A percentile compares a stretch with the other conserved stretches of the same genome.
Evolutionary conservation across 352 stramenopile species (phyloP).

Genomic region (Globisporangium cederbergense): DNA sequence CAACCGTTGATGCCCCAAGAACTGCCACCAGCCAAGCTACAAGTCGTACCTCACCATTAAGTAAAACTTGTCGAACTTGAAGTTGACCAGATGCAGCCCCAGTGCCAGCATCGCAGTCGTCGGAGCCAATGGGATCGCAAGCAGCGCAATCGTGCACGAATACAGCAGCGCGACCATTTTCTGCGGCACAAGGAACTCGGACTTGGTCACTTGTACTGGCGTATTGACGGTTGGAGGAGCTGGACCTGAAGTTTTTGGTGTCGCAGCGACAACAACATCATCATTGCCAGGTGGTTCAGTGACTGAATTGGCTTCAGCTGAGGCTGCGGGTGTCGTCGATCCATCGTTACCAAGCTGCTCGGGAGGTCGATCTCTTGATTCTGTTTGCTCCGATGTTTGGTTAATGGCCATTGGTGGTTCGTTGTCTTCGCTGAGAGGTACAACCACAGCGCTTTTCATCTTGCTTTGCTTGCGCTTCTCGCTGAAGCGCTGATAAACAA

Average conservation of each 20-base stretch:
- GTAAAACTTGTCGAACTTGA: slow-evolving; percentile 82
- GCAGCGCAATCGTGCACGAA: slow-evolving; percentile 65
- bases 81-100: slow-evolving; percentile 61
- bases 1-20: background rate
- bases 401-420: background rate
- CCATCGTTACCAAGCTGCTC: too few species aligned
- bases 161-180: slow-evolving; percentile 85
- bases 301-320: background rate
- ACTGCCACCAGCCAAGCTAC: background rate
- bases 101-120: slow-evolving; percentile 48
- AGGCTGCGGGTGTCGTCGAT: background rate
- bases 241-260: background rate
- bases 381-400: background rate
- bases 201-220: slow-evolving; percentile 24
- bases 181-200: slow-evolving; percentile 72
- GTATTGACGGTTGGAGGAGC: background rate
- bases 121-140: slow-evolving; percentile 70
- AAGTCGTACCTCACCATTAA: slow-evolving; percentile 37
- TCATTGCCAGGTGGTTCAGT: background rate
- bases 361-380: background rate
- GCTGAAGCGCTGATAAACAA: slow-evolving; percentile 11
- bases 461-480: slow-evolving; percentile 22
- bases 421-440: slow-evolving; percentile 15
- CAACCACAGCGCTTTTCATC: slow-evolving; percentile 21
- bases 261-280: background rate